Conservation (phyloP, 2,329 filamentous ascomycete genomes). For the Canariomyces notabilis region DNA sequence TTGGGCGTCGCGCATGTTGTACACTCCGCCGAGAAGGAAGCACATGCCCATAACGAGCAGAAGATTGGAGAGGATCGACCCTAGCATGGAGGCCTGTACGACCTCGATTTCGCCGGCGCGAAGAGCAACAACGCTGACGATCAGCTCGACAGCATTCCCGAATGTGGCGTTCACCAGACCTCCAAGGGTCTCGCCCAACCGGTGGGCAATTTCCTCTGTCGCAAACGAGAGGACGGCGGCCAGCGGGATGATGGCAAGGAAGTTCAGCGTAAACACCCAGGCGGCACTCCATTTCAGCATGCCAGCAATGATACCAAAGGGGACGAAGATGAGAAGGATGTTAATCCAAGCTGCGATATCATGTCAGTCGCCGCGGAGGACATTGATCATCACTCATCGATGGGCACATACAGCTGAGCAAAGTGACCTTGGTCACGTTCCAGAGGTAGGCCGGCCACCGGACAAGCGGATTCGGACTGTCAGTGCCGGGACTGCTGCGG, state of each 20-base stretch:
- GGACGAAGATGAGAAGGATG: constrained; percentile 67
- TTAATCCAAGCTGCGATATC: constrained; percentile 54
- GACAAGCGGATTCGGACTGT: constrained; percentile 43
- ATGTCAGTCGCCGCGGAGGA: no score
- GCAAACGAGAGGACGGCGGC: constrained; percentile 71
- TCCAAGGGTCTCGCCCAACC: constrained; percentile 68
- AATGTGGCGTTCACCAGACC: constrained; percentile 73
- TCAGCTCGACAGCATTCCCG: constrained; percentile 74
- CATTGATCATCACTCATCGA: not conserved
- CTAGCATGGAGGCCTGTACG: constrained; percentile 96
- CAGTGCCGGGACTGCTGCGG: constrained; percentile 46
- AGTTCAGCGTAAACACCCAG: constrained; percentile 70
- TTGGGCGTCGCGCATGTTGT: constrained; percentile 51
- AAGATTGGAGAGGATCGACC: constrained; percentile 91
- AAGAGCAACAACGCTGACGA: constrained; percentile 87
- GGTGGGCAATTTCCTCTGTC: constrained; percentile 69
- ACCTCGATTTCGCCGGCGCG: constrained; percentile 83
- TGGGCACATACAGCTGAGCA: constrained; percentile 51
- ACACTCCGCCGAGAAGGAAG: constrained; percentile 69
- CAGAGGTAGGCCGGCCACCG: constrained; percentile 45
- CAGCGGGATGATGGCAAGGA: constrained; percentile 73
- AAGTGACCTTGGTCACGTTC: constrained; percentile 53
- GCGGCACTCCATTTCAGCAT: constrained; percentile 57
- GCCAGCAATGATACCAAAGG: constrained; percentile 66
- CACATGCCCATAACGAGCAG: constrained; percentile 80